These are phyloP conservation scores for Platanus orientalis DNA, from an alignment of 164 flowering plant genomes.

Conservation along the genomic window DNA sequence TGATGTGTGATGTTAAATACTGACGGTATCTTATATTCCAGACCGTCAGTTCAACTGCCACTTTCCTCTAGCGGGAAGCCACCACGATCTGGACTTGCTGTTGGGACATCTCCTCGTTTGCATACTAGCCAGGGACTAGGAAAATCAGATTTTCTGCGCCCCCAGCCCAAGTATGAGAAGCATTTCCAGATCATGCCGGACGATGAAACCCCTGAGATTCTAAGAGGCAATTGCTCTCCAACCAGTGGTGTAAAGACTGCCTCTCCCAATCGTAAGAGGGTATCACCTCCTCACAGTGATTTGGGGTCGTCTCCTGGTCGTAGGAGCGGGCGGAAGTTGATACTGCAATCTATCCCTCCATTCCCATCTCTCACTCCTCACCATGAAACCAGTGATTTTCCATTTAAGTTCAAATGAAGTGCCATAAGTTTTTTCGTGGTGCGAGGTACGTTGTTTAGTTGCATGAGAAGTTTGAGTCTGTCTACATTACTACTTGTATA, in stretches of 20 bases:
- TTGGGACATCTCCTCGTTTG: conserved; percentile 38
- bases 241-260: conserved; percentile 40
- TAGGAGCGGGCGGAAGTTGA: conserved; percentile 67
- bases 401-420: conserved; percentile 11
- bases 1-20: background rate
- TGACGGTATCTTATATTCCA: conserved; percentile 15
- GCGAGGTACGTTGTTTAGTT: conserved; percentile 18
- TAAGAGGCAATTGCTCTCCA: conserved; percentile 47
- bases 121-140: conserved; percentile 16
- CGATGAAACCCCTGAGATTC: conserved; percentile 72
- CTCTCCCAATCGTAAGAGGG: conserved; percentile 91
- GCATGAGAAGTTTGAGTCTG: conserved; percentile 5
- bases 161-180: conserved; percentile 38
- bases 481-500: conserved; percentile 20
- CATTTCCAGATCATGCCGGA: conserved; percentile 32
- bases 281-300: conserved; percentile 67
- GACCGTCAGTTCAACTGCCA: conserved; percentile 43
- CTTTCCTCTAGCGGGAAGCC: conserved; percentile 54
- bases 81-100: conserved; percentile 38
- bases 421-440: background rate
- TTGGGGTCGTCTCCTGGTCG: conserved; percentile 41
- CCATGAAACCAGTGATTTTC: conserved; percentile 12
- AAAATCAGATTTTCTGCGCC: background rate
- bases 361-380: conserved; percentile 70
- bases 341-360: conserved; percentile 77